Evolutionary conservation across 306 rosid genomes (phyloP).

Genomic region (Gillenia trifoliata): DNA sequence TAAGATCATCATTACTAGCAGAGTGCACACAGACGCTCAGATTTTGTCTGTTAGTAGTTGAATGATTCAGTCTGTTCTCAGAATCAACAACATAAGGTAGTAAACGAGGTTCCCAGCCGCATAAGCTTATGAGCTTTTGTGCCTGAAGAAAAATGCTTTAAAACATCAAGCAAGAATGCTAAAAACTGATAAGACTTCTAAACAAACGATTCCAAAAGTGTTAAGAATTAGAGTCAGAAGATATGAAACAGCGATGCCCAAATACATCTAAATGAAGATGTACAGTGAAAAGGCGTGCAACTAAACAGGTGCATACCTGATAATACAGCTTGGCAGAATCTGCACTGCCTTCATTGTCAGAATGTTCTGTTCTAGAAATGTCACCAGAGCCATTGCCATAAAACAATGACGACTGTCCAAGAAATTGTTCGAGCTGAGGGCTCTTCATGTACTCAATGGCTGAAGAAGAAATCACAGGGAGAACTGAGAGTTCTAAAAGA

Average conservation of each 20-base stretch:
- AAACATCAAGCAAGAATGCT: constrained; percentile 2
- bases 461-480: constrained; percentile 69
- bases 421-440: constrained; percentile 60
- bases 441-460: constrained; percentile 46
- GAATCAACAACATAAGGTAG: constrained; percentile 68
- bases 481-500: constrained; percentile 57
- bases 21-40: constrained; percentile 29
- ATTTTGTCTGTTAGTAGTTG: constrained; percentile 27
- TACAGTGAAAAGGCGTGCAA: neutral
- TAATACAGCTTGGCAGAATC: constrained; percentile 48
- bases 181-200: constrained; percentile 1
- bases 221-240: neutral
- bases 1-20: constrained; percentile 26
- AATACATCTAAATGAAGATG: neutral
- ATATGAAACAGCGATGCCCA: neutral
- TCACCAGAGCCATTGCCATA: constrained; percentile 38
- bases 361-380: constrained; percentile 36
- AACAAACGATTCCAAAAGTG: neutral
- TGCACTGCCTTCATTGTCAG: constrained; percentile 42
- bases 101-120: constrained; percentile 86
- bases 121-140: constrained; percentile 72
- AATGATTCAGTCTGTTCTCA: constrained; percentile 37
- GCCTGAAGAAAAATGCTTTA: constrained; percentile 45
- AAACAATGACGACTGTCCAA: constrained; percentile 42
- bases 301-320: constrained; percentile 48